Base-by-base conservation (phyloP, 202 grass and related monocot species). In the Thinopyrum obtusiflorum region DNA sequence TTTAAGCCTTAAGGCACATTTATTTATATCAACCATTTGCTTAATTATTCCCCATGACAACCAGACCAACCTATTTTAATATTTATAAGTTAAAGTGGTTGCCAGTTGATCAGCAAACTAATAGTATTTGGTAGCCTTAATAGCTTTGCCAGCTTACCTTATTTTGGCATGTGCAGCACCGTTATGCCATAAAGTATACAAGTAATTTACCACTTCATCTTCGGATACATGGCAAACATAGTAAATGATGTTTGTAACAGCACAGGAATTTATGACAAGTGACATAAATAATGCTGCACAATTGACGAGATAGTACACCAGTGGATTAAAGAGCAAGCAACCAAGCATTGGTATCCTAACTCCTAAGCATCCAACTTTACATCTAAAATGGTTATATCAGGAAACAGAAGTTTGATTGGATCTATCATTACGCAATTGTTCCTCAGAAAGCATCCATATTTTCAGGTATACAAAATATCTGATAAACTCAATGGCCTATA, bases 371-470 rank as follows among this genome's bases (percentile, higher is more conserved):
- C 42, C 27, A 35, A 61, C 76, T 44, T 49, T 80, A 55, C 29
- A 14, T 76, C 35, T 82, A 82, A 78, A 64, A 62, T 83, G 24
- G 37, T 33, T 32, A 46, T 83, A 20, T 82, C 4, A 72, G 23
- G 29, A 55, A 71, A 32, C 13, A 57, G 31, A 89, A 80, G 9
- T 73, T 86, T 14, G 44, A n/a, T 79, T 78, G 23, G 39, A 71
- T 79, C 36, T 66, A 67, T 90, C 12, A 79, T 86, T 78, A 57
- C 60, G 18, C 31, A 70, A 85, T 17, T 86, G 24, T 65, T 89
- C 78, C 81, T 84, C 46, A 89, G 47, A 37, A 81, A 37, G 20
- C 36, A 66, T 68, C 25, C 26, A 46, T 83, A 86, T 83, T 67
- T 85, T 42, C 75, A 86, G 80, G 80, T 86, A 26, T 20, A 75